Percentiles rank a stretch among this genome's conserved stretches.
Conservation (phyloP, 2,329 filamentous ascomycete species). For the Leptosphaerulina australis region DNA sequence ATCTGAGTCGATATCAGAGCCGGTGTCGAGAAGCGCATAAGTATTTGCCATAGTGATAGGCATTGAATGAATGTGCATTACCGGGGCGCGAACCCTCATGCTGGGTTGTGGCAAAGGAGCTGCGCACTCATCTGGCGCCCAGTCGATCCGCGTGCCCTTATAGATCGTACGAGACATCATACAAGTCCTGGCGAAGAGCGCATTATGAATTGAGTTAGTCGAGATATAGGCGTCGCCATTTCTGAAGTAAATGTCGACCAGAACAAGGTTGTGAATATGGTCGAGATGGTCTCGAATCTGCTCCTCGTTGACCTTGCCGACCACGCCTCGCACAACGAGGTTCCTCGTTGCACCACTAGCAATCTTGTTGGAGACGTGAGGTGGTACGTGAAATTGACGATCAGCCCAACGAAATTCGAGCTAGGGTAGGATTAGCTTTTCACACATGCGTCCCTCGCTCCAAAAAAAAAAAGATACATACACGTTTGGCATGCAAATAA, state of each 20-base stretch:
- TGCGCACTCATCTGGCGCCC: slow-evolving; percentile 74
- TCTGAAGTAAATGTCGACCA: slow-evolving; percentile 68
- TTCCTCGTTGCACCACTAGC: slow-evolving; percentile 73
- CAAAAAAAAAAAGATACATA: slow-evolving; percentile 49
- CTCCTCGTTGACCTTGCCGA: slow-evolving; percentile 64
- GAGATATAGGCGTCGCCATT: slow-evolving; percentile 69
- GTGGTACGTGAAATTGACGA: slow-evolving; percentile 69
- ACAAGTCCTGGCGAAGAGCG: slow-evolving; percentile 76
- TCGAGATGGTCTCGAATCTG: slow-evolving; percentile 74
- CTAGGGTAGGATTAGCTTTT: slow-evolving; percentile 50
- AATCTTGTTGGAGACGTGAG: slow-evolving; percentile 69
- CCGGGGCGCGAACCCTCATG: slow-evolving; percentile 16
- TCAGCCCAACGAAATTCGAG: slow-evolving; percentile 72
- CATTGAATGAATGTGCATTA: slow-evolving; percentile 21
- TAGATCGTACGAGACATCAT: slow-evolving; percentile 74
- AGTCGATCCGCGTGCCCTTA: slow-evolving; percentile 72
- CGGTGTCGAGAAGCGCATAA: slow-evolving; percentile 40
- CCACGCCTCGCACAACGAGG: slow-evolving; percentile 67
- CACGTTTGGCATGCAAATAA: slow-evolving; percentile 71
- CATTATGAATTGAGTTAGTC: slow-evolving; percentile 78
- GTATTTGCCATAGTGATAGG: slow-evolving; percentile 36
- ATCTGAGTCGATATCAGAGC: slow-evolving; percentile 34
- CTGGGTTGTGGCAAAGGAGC: slow-evolving; percentile 56
- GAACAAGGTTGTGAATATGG: slow-evolving; percentile 79
- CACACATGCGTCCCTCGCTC: not conserved